Conservation (phyloP, 768 basidiomycete species). For the Cyclocybe aegerita region DNA sequence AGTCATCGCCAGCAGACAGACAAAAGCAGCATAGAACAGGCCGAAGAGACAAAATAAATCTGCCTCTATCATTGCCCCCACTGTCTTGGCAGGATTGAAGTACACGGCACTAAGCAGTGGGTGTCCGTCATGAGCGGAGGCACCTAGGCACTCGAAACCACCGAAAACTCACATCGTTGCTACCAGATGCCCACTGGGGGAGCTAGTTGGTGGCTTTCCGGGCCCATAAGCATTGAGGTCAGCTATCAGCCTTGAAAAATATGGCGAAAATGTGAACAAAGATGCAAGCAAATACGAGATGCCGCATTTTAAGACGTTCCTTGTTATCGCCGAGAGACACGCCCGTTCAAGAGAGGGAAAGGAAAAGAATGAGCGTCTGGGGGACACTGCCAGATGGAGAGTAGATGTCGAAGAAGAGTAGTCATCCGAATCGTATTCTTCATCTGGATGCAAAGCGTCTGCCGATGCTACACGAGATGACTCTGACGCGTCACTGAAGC, state of each 20-base stretch:
- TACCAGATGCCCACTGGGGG: conserved; percentile 86
- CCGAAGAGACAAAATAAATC: conserved; percentile 76
- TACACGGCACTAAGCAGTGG: conserved; percentile 62
- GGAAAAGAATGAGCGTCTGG: conserved; percentile 2
- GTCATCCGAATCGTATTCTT: conserved; percentile 18
- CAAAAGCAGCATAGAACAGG: conserved; percentile 66
- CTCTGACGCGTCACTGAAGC: background rate
- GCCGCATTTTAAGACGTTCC: conserved; percentile 87
- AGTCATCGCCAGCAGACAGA: conserved; percentile 75
- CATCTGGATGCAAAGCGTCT: background rate
- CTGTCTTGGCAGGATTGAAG: conserved; percentile 91
- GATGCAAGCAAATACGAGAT: conserved; percentile 89
- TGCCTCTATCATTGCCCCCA: conserved; percentile 92
- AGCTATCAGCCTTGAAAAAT: conserved; percentile 67
- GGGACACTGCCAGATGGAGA: background rate
- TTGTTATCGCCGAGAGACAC: conserved; percentile 47
- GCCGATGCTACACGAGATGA: no score
- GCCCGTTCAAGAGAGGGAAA: conserved; percentile 24
- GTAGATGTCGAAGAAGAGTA: conserved; percentile 8
- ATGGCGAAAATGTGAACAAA: conserved; percentile 87
- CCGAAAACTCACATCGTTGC: conserved; percentile 75
- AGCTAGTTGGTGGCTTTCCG: conserved; percentile 49
- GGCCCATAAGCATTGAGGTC: conserved; percentile 55
- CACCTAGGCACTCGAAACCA: background rate
- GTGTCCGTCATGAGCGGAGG: conserved; percentile 1